Base-by-base conservation (phyloP, 495 filamentous ascomycete genomes). In the Aspergillus avenaceus region DNA sequence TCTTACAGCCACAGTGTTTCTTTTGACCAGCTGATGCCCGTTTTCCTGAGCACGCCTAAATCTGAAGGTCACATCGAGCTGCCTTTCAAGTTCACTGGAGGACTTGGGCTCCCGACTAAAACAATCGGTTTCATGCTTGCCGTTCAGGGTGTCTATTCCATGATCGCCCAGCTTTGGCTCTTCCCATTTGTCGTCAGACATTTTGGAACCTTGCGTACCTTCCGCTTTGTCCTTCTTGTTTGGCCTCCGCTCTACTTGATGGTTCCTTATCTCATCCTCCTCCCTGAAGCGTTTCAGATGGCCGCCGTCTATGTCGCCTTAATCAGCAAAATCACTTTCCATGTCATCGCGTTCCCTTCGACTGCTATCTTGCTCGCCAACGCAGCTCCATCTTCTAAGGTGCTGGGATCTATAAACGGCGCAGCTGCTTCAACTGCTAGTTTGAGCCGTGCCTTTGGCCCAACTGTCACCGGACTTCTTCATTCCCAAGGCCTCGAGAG, bases 11-110 rank as follows among this genome's bases (percentile, higher is more conserved):
- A 90, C 59, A 87, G 86, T 43, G 96, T 98, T 62, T 90, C 89
- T 0, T 95, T 95, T 57, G 93, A 98, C 72, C 86, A 95, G 62
- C 74, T 97, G 26, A 83, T 97, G 55, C 95, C 93, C 0, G 87
- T 97, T 4, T 87, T 97, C 52, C 79, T 98, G 48, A 95, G 88
- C 61, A 91, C 87, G 19, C 80, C 82, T 16, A 67, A 75, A 37
- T 82, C 84, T 18, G 58, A 71, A 44, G 66, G 69, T 28, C 63
- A 71, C 8, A 74, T 81, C 6, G 71, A 79, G 8, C 76, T 95
- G 18, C 91, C 91, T 5, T 88, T 97, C 75, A 85, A 86, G 56
- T 97, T 98, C 61, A 83, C 81, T 5, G 90, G 90, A 45, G 93
- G 93, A 8, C 88, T 97, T 49, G 88, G 83, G 5, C 75, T 95